Percentiles rank a stretch among this genome's conserved stretches.
Evolutionary conservation across 2,329 filamentous ascomycete genomes (phyloP).

Genomic region (Cercospora brassicicola): DNA sequence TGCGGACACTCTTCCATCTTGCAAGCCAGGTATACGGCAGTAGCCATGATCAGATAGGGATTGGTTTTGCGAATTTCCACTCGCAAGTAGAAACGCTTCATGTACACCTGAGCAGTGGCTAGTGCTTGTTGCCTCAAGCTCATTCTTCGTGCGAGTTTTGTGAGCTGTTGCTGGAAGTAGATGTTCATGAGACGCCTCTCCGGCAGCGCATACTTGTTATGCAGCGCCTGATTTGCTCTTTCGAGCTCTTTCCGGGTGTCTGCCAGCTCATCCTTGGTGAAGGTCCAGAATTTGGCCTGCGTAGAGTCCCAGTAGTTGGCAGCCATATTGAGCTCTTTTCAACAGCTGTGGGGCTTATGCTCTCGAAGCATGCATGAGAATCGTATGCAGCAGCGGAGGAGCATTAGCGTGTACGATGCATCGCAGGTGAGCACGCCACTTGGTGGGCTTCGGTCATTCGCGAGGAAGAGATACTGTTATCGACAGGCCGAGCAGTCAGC

Average conservation of each 20-base stretch:
- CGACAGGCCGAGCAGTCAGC: background rate
- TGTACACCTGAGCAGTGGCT: constrained; percentile 90
- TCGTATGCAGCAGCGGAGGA: background rate
- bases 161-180: constrained; percentile 85
- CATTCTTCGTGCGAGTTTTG: constrained; percentile 79
- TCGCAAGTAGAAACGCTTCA: constrained; percentile 88
- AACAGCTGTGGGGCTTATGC: background rate
- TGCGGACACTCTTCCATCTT: constrained; percentile 98
- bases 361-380: background rate
- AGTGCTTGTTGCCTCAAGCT: constrained; percentile 85
- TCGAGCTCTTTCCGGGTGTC: constrained; percentile 74
- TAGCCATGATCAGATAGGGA: constrained; percentile 88
- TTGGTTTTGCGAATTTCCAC: constrained; percentile 92
- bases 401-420: background rate
- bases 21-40: constrained; percentile 89
- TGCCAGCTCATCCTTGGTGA: constrained; percentile 76
- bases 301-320: constrained; percentile 97
- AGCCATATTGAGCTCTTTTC: constrained; percentile 61
- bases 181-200: constrained; percentile 81
- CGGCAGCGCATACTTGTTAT: constrained; percentile 78
- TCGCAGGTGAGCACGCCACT: background rate
- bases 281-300: constrained; percentile 86
- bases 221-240: constrained; percentile 66
- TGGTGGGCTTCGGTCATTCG: background rate
- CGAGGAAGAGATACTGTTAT: background rate